These are phyloP conservation scores for Phoma herbarum DNA, from an alignment of 2,329 filamentous ascomycete genomes.

Conservation along the genomic window DNA sequence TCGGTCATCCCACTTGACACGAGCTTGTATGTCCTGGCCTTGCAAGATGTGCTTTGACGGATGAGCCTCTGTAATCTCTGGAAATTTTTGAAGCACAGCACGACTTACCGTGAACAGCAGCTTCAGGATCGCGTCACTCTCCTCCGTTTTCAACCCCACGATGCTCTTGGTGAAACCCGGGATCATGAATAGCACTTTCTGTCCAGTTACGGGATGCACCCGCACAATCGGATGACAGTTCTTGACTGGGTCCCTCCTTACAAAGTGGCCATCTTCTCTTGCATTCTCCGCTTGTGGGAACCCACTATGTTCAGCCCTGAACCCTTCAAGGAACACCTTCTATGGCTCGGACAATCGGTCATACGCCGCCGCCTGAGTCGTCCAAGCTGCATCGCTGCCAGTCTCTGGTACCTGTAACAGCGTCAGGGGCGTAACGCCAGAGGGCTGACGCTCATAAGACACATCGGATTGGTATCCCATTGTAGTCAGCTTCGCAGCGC, in stretches of 20 bases:
- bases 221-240: neutral
- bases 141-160: neutral
- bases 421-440: neutral
- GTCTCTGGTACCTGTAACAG: neutral
- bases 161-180: neutral
- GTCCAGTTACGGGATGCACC: neutral
- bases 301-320: neutral
- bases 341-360: neutral
- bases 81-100: too few species aligned
- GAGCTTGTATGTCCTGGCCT: conserved; percentile 73
- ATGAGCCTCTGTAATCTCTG: neutral
- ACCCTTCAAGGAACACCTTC: neutral
- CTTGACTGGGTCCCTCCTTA: neutral
- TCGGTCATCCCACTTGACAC: conserved; percentile 48
- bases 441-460: conserved; percentile 54
- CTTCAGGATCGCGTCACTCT: neutral
- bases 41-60: conserved; percentile 59
- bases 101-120: neutral
- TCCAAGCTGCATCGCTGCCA: neutral
- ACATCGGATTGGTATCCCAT: conserved; percentile 61
- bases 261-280: neutral
- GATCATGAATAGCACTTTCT: neutral
- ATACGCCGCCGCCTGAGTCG: neutral
- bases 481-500: conserved; percentile 46
- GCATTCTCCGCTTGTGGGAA: neutral